Evolutionary conservation across 2,329 filamentous ascomycete genomes (phyloP).

Genomic region (Neofusicoccum cordaticola): DNA sequence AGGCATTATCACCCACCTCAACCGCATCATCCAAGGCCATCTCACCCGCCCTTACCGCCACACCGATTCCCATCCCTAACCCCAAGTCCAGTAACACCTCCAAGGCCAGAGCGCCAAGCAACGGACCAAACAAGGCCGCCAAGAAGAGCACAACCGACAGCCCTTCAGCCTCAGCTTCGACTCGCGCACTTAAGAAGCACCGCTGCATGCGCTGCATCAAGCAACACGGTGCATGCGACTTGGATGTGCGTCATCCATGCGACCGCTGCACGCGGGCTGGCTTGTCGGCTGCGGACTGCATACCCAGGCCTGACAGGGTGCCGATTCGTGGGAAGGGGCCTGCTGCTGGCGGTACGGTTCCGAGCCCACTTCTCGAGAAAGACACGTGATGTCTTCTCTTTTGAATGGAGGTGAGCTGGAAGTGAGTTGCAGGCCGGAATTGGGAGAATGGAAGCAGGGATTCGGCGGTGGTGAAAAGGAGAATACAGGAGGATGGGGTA

Average conservation of each 20-base stretch:
- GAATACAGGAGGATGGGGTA: too few species aligned
- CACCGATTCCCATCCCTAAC: not conserved
- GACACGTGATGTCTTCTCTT: too few species aligned
- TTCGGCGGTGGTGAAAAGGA: too few species aligned
- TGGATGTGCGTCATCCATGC: not conserved
- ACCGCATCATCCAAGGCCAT: not conserved
- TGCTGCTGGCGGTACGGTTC: too few species aligned
- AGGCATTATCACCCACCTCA: too few species aligned
- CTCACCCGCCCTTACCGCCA: not conserved
- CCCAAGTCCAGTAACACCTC: not conserved
- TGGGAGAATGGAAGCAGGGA: not conserved
- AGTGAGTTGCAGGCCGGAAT: not conserved
- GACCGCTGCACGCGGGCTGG: not conserved
- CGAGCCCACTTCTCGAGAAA: too few species aligned
- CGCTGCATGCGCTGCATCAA: not conserved
- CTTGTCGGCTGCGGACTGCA: not conserved
- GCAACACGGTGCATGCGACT: conserved; percentile 1
- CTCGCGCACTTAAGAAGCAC: not conserved
- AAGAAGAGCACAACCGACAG: not conserved
- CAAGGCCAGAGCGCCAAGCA: not conserved
- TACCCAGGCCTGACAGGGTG: not conserved
- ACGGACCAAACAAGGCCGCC: not conserved
- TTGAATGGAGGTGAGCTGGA: too few species aligned
- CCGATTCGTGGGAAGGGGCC: not conserved
- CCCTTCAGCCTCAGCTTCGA: not conserved